Percentiles rank a stretch among this genome's conserved stretches.
Conservation (phyloP, 345 rosid species). For the Zanthoxylum bungeanum region DNA sequence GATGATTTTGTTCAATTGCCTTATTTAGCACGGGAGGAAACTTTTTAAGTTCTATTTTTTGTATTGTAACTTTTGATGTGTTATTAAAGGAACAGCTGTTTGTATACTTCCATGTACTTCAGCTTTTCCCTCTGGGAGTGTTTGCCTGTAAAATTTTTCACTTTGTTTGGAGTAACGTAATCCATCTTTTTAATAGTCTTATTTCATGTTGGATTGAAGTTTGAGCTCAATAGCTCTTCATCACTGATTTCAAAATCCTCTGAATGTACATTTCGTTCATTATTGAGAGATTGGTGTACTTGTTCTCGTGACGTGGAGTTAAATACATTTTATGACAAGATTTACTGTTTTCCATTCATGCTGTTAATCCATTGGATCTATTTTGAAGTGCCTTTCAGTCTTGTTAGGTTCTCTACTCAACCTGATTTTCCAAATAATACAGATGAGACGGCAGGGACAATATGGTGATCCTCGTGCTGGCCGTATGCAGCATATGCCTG, state of each 20-base stretch:
- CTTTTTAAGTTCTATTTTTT: background rate
- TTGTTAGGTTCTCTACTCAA: constrained; percentile 13
- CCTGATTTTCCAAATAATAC: constrained; percentile 8
- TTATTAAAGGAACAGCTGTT: background rate
- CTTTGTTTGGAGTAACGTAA: too few species aligned
- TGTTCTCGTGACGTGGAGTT: background rate
- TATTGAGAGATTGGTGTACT: background rate
- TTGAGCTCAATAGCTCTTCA: background rate
- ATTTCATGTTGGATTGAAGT: background rate
- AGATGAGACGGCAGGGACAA: constrained; percentile 72
- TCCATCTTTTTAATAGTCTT: background rate
- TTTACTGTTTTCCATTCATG: background rate
- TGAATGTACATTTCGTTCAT: background rate
- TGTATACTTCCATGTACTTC: background rate
- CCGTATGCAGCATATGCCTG: constrained; percentile 55
- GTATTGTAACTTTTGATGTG: background rate
- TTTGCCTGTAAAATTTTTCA: background rate
- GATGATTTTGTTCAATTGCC: background rate
- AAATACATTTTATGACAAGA: background rate
- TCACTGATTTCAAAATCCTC: background rate
- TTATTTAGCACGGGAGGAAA: background rate
- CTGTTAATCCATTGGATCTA: constrained; percentile 4
- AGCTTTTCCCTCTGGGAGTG: background rate
- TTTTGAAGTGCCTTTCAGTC: constrained; percentile 10
- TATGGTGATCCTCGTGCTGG: constrained; percentile 54